A percentile compares a stretch with the other conserved stretches of the same genome.
phyloP scores from a whole-genome alignment of 2,329 filamentous ascomycete genomes.

The Colletotrichum liaoningense region DNA sequence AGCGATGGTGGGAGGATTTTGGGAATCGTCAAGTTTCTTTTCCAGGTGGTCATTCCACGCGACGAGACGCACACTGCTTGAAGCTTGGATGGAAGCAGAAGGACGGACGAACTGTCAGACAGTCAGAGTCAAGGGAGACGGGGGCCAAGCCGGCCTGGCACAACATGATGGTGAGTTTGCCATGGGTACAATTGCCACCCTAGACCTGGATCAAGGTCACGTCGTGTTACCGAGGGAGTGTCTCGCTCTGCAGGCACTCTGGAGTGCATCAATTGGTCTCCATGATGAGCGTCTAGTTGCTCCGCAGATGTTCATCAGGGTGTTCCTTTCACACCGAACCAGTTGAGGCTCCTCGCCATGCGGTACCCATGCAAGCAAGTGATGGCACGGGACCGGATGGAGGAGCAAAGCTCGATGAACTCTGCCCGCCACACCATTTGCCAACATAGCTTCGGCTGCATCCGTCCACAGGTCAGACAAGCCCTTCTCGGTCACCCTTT shows the following conservation, averaged over 20 bases:
- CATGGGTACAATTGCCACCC: neutral
- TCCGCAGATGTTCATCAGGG: constrained; percentile 4
- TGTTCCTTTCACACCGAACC: neutral
- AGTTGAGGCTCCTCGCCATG: neutral
- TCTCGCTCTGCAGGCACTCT: neutral
- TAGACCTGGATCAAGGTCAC: neutral
- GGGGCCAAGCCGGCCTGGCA: constrained; percentile 13
- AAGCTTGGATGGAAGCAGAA: constrained; percentile 24
- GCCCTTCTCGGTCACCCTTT: neutral
- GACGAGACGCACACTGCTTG: neutral
- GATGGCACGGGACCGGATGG: neutral
- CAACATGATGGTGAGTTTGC: neutral
- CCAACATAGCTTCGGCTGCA: neutral
- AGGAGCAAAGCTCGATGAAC: neutral
- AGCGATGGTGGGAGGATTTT: neutral
- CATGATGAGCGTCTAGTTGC: neutral
- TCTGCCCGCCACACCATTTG: neutral
- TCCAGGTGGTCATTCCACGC: neutral
- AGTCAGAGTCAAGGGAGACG: neutral
- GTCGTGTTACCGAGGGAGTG: constrained; percentile 5
- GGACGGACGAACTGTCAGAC: neutral
- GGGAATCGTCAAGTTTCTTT: neutral
- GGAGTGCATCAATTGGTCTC: neutral
- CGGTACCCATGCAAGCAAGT: neutral
- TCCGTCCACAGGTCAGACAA: neutral